Conservation (phyloP, 805 yeast genomes). For the Hanseniaspora nectarophila region DNA sequence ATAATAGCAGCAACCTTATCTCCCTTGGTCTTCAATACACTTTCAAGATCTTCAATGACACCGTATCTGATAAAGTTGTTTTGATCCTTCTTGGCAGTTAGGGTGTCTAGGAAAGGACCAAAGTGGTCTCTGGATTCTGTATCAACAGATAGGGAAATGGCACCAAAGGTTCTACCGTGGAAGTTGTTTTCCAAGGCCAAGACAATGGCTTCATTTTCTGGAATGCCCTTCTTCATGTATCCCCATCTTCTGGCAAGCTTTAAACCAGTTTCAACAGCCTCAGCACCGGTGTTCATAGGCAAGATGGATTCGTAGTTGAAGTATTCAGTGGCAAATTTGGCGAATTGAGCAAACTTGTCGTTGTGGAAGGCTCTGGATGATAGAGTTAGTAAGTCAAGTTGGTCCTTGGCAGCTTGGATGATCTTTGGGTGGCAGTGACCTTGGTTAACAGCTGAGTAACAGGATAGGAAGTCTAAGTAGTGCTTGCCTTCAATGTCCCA, state of each 20-base stretch:
- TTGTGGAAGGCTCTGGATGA: slow-evolving; percentile 88
- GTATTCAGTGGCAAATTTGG: slow-evolving; percentile 77
- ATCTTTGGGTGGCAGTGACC: slow-evolving; percentile 97
- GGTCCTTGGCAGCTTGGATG: slow-evolving; percentile 70
- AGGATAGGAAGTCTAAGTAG: slow-evolving; percentile 83
- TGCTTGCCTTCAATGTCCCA: slow-evolving; percentile 98
- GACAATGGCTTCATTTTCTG: slow-evolving; percentile 72
- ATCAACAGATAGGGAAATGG: slow-evolving; percentile 92
- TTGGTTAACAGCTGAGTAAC: slow-evolving; percentile 94
- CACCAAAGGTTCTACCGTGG: slow-evolving; percentile 93
- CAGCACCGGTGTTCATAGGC: slow-evolving; percentile 99
- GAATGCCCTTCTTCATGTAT: slow-evolving; percentile 72
- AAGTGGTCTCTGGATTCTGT: slow-evolving; percentile 67
- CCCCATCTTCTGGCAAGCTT: slow-evolving; percentile 98
- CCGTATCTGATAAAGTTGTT: slow-evolving; percentile 64
- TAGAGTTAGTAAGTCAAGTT: slow-evolving; percentile 71
- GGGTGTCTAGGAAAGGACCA: slow-evolving; percentile 78
- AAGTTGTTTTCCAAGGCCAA: slow-evolving; percentile 81
- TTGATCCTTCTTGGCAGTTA: slow-evolving; percentile 77
- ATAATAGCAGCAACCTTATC: slow-evolving; percentile 82
- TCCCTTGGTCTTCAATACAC: slow-evolving; percentile 70
- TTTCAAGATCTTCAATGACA: slow-evolving; percentile 71
- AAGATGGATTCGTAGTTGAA: slow-evolving; percentile 85
- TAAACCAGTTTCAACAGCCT: slow-evolving; percentile 91
- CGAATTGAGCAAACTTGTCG: slow-evolving; percentile 74